A percentile compares a stretch with the other conserved stretches of the same genome.
phyloP scores from a whole-genome alignment of 2,329 filamentous ascomycete genomes.

The Claviceps sp. region DNA sequence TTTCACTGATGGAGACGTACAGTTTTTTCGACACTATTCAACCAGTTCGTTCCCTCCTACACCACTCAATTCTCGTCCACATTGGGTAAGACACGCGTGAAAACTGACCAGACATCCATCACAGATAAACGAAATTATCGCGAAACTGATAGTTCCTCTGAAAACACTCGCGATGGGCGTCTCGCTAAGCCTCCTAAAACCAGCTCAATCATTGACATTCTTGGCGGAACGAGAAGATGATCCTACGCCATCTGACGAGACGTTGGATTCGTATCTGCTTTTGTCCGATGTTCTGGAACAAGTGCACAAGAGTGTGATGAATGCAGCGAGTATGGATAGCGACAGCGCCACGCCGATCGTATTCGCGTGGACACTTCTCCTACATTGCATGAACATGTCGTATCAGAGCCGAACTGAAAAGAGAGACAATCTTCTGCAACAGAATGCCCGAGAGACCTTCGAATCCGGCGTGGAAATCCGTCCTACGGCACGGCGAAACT shows the following conservation, averaged over 20 bases:
- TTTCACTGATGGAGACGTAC: conserved; percentile 54
- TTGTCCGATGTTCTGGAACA: conserved; percentile 56
- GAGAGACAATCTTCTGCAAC: conserved; percentile 42
- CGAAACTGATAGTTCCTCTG: conserved; percentile 46
- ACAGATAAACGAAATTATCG: conserved; percentile 26
- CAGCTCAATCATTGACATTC: conserved; percentile 38
- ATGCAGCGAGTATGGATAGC: conserved; percentile 41
- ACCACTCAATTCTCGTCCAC: too few relatives aligned
- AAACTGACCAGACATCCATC: not conserved
- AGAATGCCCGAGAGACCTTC: conserved; percentile 44
- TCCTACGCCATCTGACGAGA: conserved; percentile 19
- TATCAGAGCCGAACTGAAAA: conserved; percentile 50
- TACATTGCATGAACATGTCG: conserved; percentile 53
- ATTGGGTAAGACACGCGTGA: not conserved
- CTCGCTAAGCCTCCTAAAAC: conserved; percentile 59
- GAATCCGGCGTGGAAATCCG: conserved; percentile 31
- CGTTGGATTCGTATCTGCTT: conserved; percentile 48
- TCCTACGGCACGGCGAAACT: conserved; percentile 38
- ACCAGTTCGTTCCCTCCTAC: conserved; percentile 15
- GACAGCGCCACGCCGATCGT: conserved; percentile 57
- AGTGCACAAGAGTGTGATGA: conserved; percentile 58
- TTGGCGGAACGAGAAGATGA: conserved; percentile 26
- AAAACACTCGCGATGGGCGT: conserved; percentile 58
- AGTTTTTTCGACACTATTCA: conserved; percentile 55
- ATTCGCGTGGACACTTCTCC: conserved; percentile 69